Conservation (phyloP, 2,329 filamentous ascomycete species). For the Taxawa tesnikishii region DNA sequence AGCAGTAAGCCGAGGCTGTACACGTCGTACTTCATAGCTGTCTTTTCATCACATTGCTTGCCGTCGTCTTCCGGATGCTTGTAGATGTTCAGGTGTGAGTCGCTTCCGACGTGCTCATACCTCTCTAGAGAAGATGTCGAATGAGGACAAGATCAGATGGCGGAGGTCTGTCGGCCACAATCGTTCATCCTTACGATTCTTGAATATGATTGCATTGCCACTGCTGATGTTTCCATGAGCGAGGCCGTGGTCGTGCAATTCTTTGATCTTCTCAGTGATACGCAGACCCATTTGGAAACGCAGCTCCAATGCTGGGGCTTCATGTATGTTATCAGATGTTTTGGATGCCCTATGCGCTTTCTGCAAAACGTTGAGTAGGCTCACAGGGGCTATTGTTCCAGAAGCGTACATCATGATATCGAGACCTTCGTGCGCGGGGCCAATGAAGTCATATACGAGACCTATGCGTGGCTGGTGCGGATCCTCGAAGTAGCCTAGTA, state of each 20-base stretch:
- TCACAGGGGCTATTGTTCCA: constrained; percentile 27
- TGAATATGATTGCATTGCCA: constrained; percentile 56
- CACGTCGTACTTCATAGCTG: constrained; percentile 42
- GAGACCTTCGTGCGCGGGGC: constrained; percentile 28
- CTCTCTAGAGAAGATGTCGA: constrained; percentile 56
- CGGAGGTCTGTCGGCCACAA: constrained; percentile 41
- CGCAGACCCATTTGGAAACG: constrained; percentile 66
- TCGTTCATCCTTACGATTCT: constrained; percentile 31
- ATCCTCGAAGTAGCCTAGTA: constrained; percentile 62
- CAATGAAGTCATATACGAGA: constrained; percentile 62
- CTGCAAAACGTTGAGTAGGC: constrained; percentile 35
- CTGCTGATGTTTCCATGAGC: constrained; percentile 59
- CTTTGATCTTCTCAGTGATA: constrained; percentile 59
- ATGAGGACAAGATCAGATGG: constrained; percentile 58
- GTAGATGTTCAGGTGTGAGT: constrained; percentile 10
- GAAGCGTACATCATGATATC: constrained; percentile 1
- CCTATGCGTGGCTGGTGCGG: constrained; percentile 56
- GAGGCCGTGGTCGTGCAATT: constrained; percentile 57
- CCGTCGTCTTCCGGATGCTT: constrained; percentile 18
- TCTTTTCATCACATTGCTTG: constrained; percentile 35
- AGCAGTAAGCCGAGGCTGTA: constrained; percentile 64
- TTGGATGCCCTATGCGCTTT: constrained; percentile 31
- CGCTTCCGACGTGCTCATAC: constrained; percentile 45
- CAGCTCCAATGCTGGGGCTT: constrained; percentile 56
- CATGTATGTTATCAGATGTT: constrained; percentile 23